Evolutionary conservation across 805 yeast species (phyloP).

Genomic region (Schizosaccharomyces osmophilus): DNA sequence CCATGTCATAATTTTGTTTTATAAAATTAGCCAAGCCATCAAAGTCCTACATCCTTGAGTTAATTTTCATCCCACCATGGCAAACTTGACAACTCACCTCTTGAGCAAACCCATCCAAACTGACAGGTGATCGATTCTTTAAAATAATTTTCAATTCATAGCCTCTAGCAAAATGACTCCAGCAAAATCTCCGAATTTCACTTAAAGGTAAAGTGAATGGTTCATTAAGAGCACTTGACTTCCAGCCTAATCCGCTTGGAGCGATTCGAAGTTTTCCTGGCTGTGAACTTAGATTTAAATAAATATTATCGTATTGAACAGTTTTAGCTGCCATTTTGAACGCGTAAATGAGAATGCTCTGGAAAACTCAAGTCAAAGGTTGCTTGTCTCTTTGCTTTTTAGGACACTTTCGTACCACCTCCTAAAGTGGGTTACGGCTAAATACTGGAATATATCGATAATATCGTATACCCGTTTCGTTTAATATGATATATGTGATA

Average conservation of each 20-base stretch:
- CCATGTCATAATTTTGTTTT: conserved; percentile 46
- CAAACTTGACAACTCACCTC: conserved; percentile 15
- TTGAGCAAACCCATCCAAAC: conserved; percentile 74
- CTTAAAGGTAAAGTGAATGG: conserved; percentile 28
- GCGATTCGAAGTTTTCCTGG: conserved; percentile 86
- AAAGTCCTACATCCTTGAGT: conserved; percentile 26
- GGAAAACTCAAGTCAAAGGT: too few relatives aligned
- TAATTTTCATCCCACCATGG: neutral
- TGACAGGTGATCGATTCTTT: conserved; percentile 60
- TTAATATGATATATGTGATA: too few relatives aligned
- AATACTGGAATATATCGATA: too few relatives aligned
- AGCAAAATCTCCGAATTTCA: conserved; percentile 56
- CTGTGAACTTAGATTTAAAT: conserved; percentile 59
- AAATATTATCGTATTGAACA: conserved; percentile 68
- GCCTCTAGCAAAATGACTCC: conserved; percentile 90
- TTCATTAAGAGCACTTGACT: conserved; percentile 18
- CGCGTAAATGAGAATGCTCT: too few relatives aligned
- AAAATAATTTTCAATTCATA: conserved; percentile 76
- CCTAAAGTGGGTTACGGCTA: too few relatives aligned
- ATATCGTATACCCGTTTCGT: too few relatives aligned
- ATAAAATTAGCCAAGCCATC: conserved; percentile 59
- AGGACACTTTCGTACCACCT: too few relatives aligned
- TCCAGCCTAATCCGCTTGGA: conserved; percentile 96
- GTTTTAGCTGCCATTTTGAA: conserved; percentile 3
- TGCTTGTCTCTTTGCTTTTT: too few relatives aligned